Conservation (phyloP, 768 basidiomycete species). For the Candolleomyces efflorescens region DNA sequence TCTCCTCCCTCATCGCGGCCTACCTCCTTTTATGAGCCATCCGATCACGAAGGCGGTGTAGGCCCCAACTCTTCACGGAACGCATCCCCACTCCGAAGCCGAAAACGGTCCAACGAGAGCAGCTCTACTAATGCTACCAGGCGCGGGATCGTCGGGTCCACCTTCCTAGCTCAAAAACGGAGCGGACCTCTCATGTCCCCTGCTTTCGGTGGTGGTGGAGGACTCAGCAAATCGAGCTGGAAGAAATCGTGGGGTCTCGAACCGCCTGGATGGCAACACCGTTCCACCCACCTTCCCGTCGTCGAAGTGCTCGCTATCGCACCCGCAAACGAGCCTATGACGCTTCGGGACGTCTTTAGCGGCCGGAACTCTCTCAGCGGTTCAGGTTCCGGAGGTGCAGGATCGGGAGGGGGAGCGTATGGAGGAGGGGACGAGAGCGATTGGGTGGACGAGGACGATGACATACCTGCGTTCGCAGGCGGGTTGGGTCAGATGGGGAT, state of each 20-base stretch:
- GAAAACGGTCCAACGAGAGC: constrained; percentile 30
- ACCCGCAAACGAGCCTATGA: constrained; percentile 42
- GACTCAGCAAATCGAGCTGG: constrained; percentile 72
- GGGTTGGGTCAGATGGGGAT: constrained; percentile 67
- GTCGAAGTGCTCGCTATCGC: constrained; percentile 77
- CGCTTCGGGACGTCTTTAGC: constrained; percentile 79
- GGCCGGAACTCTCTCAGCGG: constrained; percentile 54
- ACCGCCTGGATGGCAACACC: constrained; percentile 79
- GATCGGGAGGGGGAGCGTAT: too few species aligned
- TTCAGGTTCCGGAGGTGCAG: too few species aligned
- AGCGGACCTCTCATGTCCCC: constrained; percentile 68
- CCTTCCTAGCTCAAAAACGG: constrained; percentile 81
- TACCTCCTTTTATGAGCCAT: constrained; percentile 71
- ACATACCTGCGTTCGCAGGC: constrained; percentile 66
- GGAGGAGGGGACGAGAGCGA: constrained; percentile 72
- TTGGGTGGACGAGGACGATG: constrained; percentile 88
- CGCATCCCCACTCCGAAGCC: constrained; percentile 57
- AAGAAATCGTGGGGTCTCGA: constrained; percentile 88
- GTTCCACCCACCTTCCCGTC: constrained; percentile 55
- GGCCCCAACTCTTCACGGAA: constrained; percentile 41
- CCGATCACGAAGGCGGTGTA: constrained; percentile 53
- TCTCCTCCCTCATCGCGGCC: constrained; percentile 75
- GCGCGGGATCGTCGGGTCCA: constrained; percentile 35
- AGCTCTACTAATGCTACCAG: constrained; percentile 35
- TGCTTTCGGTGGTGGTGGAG: constrained; percentile 31